Conservation (phyloP, 2,329 filamentous ascomycete species). For the Exophiala sp. region DNA sequence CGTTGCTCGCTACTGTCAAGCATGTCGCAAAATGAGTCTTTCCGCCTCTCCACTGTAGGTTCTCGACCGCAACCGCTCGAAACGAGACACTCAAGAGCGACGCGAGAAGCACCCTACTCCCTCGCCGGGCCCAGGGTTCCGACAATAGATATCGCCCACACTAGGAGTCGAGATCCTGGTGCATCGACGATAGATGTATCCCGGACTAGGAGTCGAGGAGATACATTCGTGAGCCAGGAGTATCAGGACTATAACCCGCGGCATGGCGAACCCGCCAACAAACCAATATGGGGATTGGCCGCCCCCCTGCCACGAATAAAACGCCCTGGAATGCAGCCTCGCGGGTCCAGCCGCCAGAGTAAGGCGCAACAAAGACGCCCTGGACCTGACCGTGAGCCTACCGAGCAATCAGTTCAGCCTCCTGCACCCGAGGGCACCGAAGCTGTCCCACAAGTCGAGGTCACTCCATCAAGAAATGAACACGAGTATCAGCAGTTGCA, state of each 20-base stretch:
- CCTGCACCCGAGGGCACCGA: not conserved
- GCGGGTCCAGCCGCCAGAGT: not conserved
- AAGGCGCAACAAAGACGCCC: not conserved
- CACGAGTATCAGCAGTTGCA: not conserved
- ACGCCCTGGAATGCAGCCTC: constrained; percentile 9
- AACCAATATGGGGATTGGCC: constrained; percentile 14
- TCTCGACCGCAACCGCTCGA: not conserved
- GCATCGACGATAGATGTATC: not conserved
- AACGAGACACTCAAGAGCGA: not conserved
- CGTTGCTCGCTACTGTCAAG: not conserved
- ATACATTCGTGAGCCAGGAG: constrained; percentile 6
- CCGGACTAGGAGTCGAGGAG: not conserved
- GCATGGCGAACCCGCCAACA: constrained; percentile 4
- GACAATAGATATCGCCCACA: not conserved
- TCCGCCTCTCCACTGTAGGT: not conserved
- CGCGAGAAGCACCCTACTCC: constrained; percentile 28
- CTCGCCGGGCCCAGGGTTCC: constrained; percentile 43
- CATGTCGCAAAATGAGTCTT: not conserved
- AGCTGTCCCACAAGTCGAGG: constrained; percentile 8
- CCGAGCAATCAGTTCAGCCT: constrained; percentile 2
- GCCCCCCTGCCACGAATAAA: constrained; percentile 15
- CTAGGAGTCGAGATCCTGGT: not conserved
- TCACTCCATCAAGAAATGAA: constrained; percentile 7
- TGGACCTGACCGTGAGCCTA: not conserved
- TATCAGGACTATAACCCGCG: constrained; percentile 5